These are phyloP conservation scores for Trichosporon sp. DNA, from an alignment of 1,284 basidiomycete species.

Conservation along the genomic window DNA sequence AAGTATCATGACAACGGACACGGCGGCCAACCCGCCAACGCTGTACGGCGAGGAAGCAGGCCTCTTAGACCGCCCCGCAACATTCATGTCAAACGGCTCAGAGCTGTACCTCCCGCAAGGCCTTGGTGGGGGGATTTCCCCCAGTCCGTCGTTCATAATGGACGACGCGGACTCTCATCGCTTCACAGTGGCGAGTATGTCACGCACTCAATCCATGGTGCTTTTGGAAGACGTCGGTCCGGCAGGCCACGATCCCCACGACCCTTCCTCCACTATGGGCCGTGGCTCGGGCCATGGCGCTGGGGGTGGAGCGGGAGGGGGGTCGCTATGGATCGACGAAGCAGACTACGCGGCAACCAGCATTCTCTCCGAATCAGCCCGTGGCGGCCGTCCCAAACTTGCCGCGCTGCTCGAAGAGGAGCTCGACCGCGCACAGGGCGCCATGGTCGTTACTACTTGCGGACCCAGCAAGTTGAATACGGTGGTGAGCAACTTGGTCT, in stretches of 20 bases:
- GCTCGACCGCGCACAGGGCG: constrained; percentile 56
- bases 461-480: constrained; percentile 68
- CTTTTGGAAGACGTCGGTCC: constrained; percentile 29
- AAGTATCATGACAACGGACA: neutral
- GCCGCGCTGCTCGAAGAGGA: constrained; percentile 63
- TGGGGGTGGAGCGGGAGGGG: neutral
- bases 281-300: neutral
- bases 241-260: too few relatives aligned
- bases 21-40: neutral
- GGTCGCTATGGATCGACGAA: constrained; percentile 55
- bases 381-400: constrained; percentile 68
- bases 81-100: neutral
- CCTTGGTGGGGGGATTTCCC: constrained; percentile 16
- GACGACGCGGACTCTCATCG: constrained; percentile 33
- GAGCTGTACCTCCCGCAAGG: constrained; percentile 29
- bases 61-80: neutral
- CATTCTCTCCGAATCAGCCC: constrained; percentile 62
- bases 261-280: too few relatives aligned
- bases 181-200: constrained; percentile 20
- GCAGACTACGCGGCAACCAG: constrained; percentile 64
- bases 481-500: constrained; percentile 63
- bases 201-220: constrained; percentile 41
- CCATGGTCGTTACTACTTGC: constrained; percentile 67
- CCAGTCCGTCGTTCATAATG: constrained; percentile 29
- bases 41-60: neutral